A percentile compares a stretch with the other conserved stretches of the same genome.
These are phyloP conservation scores for Aspergillus conjunctus DNA, from an alignment of 495 filamentous ascomycete species.

Conservation along the genomic window DNA sequence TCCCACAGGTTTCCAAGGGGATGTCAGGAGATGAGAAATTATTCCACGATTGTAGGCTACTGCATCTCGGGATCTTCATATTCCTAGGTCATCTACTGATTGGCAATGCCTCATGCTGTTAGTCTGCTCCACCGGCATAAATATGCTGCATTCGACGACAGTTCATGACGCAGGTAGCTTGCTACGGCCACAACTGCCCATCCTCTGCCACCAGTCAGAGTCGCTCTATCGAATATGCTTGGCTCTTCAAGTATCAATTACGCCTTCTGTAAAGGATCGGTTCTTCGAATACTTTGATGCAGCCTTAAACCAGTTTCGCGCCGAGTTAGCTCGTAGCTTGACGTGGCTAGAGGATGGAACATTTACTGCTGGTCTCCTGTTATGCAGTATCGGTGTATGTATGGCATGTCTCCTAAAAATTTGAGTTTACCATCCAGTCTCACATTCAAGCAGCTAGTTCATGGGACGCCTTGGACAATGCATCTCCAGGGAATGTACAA, in stretches of 20 bases:
- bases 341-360: conserved; percentile 34
- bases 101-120: background rate
- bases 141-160: conserved; percentile 39
- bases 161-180: conserved; percentile 25
- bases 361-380: conserved; percentile 36
- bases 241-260: conserved; percentile 35
- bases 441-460: conserved; percentile 30
- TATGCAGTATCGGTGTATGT: conserved; percentile 44
- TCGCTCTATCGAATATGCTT: conserved; percentile 39
- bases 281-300: conserved; percentile 41
- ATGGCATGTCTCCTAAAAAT: background rate
- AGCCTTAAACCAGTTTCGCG: conserved; percentile 34
- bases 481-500: conserved; percentile 43
- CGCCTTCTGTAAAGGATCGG: conserved; percentile 12
- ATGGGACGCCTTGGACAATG: conserved; percentile 42
- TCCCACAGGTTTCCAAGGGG: background rate
- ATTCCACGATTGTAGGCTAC: conserved; percentile 40
- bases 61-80: conserved; percentile 4
- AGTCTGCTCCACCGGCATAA: conserved; percentile 38
- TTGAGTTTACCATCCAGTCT: background rate
- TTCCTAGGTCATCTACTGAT: no score
- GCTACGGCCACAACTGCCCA: conserved; percentile 29
- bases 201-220: conserved; percentile 33
- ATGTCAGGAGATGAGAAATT: conserved; percentile 25
- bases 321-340: conserved; percentile 32